A percentile compares a stretch with the other conserved stretches of the same genome.
These are phyloP conservation scores for Penicillium salamii DNA, from an alignment of 495 filamentous ascomycete genomes.

Conservation along the genomic window DNA sequence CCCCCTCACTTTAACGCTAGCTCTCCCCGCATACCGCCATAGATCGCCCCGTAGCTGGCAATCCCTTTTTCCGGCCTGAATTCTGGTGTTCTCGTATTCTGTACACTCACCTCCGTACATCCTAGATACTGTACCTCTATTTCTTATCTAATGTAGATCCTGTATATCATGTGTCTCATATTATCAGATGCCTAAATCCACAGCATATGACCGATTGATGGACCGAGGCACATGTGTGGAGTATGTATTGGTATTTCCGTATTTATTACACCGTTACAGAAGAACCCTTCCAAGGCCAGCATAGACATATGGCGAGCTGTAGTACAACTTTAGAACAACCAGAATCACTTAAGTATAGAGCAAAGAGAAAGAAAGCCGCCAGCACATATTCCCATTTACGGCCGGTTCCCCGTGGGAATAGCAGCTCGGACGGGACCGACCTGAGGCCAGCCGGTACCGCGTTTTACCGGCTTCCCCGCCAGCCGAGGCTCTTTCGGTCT, in stretches of 20 bases:
- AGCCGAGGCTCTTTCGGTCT: slow-evolving; percentile 7
- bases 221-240: slow-evolving; percentile 20
- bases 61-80: no score
- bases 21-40: slow-evolving; percentile 22
- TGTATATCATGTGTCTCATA: no score
- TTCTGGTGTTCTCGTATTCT: no score
- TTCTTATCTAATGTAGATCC: no score
- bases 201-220: slow-evolving; percentile 3
- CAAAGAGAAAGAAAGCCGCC: background rate
- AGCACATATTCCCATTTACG: background rate
- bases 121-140: no score
- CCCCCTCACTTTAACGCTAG: background rate
- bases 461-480: slow-evolving; percentile 9
- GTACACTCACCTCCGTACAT: no score
- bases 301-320: no score
- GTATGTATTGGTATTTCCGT: slow-evolving; percentile 13
- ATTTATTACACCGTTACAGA: background rate
- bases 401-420: slow-evolving; percentile 11
- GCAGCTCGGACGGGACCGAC: slow-evolving; percentile 6
- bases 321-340: no score
- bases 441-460: slow-evolving; percentile 4
- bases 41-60: background rate
- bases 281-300: no score
- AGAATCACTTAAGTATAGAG: background rate
- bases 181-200: no score